phyloP scores from a whole-genome alignment of 2,329 filamentous ascomycete species.

The Epicoccum nigrum region DNA sequence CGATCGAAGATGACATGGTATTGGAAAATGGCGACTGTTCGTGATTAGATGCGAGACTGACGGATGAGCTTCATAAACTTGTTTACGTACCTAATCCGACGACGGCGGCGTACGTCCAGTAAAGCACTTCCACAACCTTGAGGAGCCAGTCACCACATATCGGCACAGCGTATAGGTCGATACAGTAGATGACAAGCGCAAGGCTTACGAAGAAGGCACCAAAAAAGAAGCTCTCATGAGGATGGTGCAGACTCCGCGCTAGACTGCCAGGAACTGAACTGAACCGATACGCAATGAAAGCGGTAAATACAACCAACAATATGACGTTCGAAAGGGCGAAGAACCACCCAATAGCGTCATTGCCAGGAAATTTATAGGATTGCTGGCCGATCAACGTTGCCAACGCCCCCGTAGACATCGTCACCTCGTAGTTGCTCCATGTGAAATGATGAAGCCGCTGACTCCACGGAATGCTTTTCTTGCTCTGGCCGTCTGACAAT shows the following conservation, averaged over 20 bases:
- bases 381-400: conserved; percentile 65
- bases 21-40: conserved; percentile 76
- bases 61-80: neutral
- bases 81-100: conserved; percentile 19
- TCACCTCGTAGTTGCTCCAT: conserved; percentile 73
- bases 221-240: conserved; percentile 73
- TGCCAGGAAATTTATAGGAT: conserved; percentile 64
- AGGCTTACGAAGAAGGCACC: conserved; percentile 71
- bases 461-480: conserved; percentile 21
- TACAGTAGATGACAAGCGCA: conserved; percentile 49
- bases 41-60: neutral
- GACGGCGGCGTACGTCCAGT: conserved; percentile 70
- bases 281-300: conserved; percentile 66
- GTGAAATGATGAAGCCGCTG: conserved; percentile 33
- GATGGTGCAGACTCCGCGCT: conserved; percentile 63
- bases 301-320: conserved; percentile 64
- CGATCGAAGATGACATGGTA: conserved; percentile 97
- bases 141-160: conserved; percentile 61
- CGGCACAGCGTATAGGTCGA: conserved; percentile 67
- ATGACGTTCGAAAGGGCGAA: conserved; percentile 71
- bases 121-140: conserved; percentile 65
- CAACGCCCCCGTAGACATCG: conserved; percentile 77
- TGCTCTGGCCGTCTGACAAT: conserved; percentile 13
- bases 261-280: conserved; percentile 58
- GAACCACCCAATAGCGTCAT: conserved; percentile 66